phyloP scores from a whole-genome alignment of 1,284 basidiomycete genomes.

The Acaromyces ingoldii region DNA sequence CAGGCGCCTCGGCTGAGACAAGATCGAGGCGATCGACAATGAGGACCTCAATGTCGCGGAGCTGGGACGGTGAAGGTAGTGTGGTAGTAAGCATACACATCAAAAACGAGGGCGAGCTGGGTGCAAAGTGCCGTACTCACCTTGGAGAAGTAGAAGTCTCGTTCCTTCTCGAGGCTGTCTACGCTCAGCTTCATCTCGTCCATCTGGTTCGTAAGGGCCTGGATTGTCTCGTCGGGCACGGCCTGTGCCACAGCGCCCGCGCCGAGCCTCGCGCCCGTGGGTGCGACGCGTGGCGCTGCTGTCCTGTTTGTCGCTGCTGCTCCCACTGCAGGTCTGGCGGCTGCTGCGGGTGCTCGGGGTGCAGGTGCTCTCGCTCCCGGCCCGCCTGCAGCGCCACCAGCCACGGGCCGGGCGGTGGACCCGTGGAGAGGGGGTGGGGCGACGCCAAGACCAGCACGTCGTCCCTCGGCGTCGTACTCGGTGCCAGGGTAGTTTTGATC shows the following conservation, averaged over 20 bases:
- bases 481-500: slow-evolving; percentile 83
- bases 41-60: slow-evolving; percentile 80
- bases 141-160: slow-evolving; percentile 98
- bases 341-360: slow-evolving; percentile 6
- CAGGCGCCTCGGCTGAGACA: slow-evolving; percentile 21
- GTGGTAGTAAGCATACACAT: background rate
- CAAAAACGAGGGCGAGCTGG: background rate
- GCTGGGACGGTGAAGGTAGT: slow-evolving; percentile 2
- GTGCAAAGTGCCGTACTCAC: slow-evolving; percentile 54
- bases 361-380: slow-evolving; percentile 50
- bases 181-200: slow-evolving; percentile 76
- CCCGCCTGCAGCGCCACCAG: slow-evolving; percentile 52
- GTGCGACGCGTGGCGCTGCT: slow-evolving; percentile 2
- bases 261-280: background rate
- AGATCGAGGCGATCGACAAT: slow-evolving; percentile 56
- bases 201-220: slow-evolving; percentile 69
- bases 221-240: slow-evolving; percentile 54
- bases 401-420: slow-evolving; percentile 25
- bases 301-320: background rate
- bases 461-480: slow-evolving; percentile 77
- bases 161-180: slow-evolving; percentile 78
- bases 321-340: slow-evolving; percentile 8
- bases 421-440: slow-evolving; percentile 44
- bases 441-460: slow-evolving; percentile 63
- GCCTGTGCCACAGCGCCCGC: slow-evolving; percentile 42